Base-by-base conservation (phyloP, 1,284 basidiomycete genomes). In the Trichosporon coremiiforme region DNA sequence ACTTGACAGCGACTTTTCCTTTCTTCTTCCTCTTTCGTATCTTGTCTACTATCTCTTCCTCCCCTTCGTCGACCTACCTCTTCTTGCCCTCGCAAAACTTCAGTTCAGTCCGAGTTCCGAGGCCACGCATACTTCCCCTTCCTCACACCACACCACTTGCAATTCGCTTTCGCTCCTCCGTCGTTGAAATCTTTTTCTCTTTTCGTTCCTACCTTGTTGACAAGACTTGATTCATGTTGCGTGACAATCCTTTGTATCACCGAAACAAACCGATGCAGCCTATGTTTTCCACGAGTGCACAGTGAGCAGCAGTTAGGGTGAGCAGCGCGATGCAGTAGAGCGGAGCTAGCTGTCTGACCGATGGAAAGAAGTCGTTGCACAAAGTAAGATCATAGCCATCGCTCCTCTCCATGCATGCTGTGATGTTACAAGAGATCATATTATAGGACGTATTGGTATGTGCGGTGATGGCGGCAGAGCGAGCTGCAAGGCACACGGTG, bases 221-320 rank as follows among this genome's bases (percentile, higher is more conserved):
- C 47, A 53, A 53, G 47, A 47, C 45, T 20, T 47, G 45, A 53
- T 22, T 47, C 47, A 53, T 53, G 47, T 53, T 53, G 47, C 47
- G 47, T 53, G 47, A 53, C 47, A 53, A 53, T 53, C 47, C 47
- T 53, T 53, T 53, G 47, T 53, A 53, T 53, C 47, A 53, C 47
- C 47, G 47, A 53, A 53, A 53, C 47, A 53, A 53, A 53, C 47
- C 47, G 47, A 53, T 53, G 47, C 47, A 53, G 47, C 47, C 47
- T 53, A 53, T 53, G n/a, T 22, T 53, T 53, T 22, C 47, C n/a
- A 8, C 47, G 47, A 53, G 20, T 20, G 47, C 10, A 10, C 20
- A 22, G 47, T 2, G 47, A 53, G 47, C 20, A 22, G 47, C 20
- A 53, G n/a, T 2, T 5, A 22, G n/a, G n/a, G n/a, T n/a, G n/a